Percentiles rank a stretch among this genome's conserved stretches.
These are phyloP conservation scores for Planoprotostelium fungivorum DNA, from an alignment of 78 protist genomes.

Conservation along the genomic window DNA sequence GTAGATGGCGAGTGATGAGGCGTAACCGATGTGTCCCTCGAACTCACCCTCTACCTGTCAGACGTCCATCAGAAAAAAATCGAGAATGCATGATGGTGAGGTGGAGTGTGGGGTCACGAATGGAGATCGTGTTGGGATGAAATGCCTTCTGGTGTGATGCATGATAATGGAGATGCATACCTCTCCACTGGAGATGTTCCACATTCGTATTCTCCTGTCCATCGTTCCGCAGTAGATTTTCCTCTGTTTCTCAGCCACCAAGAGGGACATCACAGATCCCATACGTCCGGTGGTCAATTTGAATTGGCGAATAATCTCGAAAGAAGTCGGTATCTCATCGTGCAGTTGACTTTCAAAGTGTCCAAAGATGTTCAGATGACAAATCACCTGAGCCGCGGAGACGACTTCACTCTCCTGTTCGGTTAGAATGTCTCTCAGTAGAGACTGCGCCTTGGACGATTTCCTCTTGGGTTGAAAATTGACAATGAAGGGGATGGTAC, in stretches of 20 bases:
- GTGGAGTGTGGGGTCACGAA: not conserved
- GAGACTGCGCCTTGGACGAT: not conserved
- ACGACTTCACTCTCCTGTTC: not conserved
- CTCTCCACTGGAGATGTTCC: not conserved
- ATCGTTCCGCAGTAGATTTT: not conserved
- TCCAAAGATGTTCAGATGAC: not conserved
- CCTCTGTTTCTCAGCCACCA: not conserved
- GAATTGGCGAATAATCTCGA: not conserved
- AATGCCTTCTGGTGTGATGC: not conserved
- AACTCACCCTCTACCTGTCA: not conserved
- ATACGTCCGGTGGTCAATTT: not conserved
- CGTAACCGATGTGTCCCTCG: not conserved
- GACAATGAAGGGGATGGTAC: not conserved
- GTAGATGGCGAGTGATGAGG: not conserved
- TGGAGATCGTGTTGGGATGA: not conserved
- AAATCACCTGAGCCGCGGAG: not conserved
- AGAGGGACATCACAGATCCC: not conserved
- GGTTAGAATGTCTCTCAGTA: not conserved
- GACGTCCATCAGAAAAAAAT: not conserved
- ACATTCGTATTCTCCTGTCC: not conserved
- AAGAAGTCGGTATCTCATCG: not conserved
- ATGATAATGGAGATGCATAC: not conserved
- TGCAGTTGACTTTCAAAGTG: not conserved
- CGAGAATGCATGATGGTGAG: not conserved
- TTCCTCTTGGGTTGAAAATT: not conserved